Evolutionary conservation across 495 filamentous ascomycete species (phyloP).

Genomic region (Penicillium pulvis): DNA sequence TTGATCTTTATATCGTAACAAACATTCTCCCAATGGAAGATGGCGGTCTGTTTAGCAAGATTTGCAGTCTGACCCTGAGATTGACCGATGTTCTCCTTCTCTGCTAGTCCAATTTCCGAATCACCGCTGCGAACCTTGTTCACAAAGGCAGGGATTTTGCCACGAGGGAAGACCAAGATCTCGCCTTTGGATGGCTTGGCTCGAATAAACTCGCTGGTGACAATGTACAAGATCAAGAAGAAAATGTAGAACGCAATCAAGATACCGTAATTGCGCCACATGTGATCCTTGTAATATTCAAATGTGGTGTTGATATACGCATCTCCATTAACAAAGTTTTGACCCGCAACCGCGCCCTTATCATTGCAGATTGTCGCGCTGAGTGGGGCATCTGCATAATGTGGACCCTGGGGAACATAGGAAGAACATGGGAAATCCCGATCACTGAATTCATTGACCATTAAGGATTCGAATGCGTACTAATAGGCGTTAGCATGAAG

Average conservation of each 20-base stretch:
- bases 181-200: constrained; percentile 11
- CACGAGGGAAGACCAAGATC: constrained; percentile 11
- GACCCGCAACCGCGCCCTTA: constrained; percentile 48
- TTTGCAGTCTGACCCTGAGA: constrained; percentile 32
- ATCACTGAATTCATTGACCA: constrained; percentile 85
- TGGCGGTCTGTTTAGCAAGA: constrained; percentile 60
- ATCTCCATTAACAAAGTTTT: constrained; percentile 14
- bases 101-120: constrained; percentile 29
- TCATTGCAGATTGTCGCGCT: constrained; percentile 57
- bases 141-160: constrained; percentile 57
- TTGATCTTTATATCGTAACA: constrained; percentile 68
- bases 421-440: constrained; percentile 65
- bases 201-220: constrained; percentile 10
- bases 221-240: constrained; percentile 12
- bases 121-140: constrained; percentile 47
- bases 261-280: constrained; percentile 24
- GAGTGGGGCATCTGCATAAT: constrained; percentile 51
- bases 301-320: constrained; percentile 15
- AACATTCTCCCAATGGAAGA: constrained; percentile 77
- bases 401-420: constrained; percentile 58
- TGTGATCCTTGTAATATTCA: constrained; percentile 8
- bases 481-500: neutral
- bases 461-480: constrained; percentile 84
- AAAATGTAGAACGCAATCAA: constrained; percentile 9
- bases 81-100: constrained; percentile 51